phyloP scores from a whole-genome alignment of 139 green algal species.

The Yamagishiella unicocca region DNA sequence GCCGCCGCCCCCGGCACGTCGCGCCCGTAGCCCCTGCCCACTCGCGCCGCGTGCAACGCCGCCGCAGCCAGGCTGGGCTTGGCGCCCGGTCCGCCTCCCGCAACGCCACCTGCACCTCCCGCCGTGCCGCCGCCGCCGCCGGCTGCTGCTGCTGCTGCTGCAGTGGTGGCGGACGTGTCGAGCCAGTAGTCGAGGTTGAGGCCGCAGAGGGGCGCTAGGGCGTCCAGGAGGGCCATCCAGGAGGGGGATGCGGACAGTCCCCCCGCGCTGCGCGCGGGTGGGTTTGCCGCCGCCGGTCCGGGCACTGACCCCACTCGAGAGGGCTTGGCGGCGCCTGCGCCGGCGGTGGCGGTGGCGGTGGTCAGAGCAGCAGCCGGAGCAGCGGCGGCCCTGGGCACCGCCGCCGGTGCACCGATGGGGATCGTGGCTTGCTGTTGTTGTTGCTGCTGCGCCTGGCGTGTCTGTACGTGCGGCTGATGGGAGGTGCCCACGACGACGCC shows the following conservation, averaged over 20 bases:
- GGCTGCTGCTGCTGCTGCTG: too few relatives aligned
- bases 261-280: background rate
- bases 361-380: background rate
- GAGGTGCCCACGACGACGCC: background rate
- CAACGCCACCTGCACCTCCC: background rate
- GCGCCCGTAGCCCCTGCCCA: background rate
- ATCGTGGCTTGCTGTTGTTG: background rate
- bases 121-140: background rate
- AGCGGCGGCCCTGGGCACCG: background rate
- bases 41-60: background rate
- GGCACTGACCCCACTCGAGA: background rate
- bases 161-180: too few relatives aligned
- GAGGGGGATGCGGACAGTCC: background rate
- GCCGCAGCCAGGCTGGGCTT: background rate
- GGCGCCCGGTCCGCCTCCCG: background rate
- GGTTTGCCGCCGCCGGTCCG: background rate
- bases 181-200: conserved; percentile 47
- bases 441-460: background rate
- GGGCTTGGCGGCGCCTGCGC: background rate
- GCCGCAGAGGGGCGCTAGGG: conserved; percentile 4
- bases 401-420: background rate
- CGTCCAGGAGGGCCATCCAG: conserved; percentile 23
- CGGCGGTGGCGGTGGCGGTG: background rate
- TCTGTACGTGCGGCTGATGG: background rate
- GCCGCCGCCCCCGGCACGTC: conserved; percentile 10